Conservation (phyloP, 306 rosid species). For the Ochetophila trinervis region DNA sequence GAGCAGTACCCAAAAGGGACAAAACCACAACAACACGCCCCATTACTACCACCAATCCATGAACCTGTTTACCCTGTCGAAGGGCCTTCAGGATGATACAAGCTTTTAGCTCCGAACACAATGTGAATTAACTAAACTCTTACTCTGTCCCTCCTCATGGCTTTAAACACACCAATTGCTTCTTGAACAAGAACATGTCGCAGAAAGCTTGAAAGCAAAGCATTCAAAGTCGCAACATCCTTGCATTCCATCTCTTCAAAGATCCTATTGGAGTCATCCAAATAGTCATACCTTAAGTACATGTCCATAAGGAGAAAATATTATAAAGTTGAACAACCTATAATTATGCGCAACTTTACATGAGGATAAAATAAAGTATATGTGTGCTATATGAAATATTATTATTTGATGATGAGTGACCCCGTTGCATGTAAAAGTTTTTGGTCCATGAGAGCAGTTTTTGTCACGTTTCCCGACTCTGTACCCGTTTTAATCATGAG, state of each 20-base stretch:
- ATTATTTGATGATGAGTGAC: too few relatives aligned
- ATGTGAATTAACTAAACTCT: slow-evolving; percentile 48
- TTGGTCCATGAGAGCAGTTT: slow-evolving; percentile 52
- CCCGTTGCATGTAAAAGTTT: too few relatives aligned
- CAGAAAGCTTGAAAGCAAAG: slow-evolving; percentile 42
- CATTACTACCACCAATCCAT: slow-evolving; percentile 56
- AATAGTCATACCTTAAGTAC: slow-evolving; percentile 48
- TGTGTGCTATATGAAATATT: too few relatives aligned
- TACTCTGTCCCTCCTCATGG: slow-evolving; percentile 49
- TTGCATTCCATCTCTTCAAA: slow-evolving; percentile 53
- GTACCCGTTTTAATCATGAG: slow-evolving; percentile 43
- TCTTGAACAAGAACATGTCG: slow-evolving; percentile 41
- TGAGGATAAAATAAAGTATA: too few relatives aligned
- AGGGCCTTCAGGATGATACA: slow-evolving; percentile 51
- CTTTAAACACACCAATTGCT: slow-evolving; percentile 41
- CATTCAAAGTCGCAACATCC: slow-evolving; percentile 65
- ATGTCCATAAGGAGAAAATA: too few relatives aligned
- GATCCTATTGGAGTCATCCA: slow-evolving; percentile 36
- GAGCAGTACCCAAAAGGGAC: slow-evolving; percentile 51
- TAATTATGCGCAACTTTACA: too few relatives aligned
- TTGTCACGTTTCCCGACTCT: slow-evolving; percentile 38
- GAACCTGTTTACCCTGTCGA: slow-evolving; percentile 58
- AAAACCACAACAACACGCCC: slow-evolving; percentile 59
- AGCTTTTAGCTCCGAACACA: slow-evolving; percentile 61
- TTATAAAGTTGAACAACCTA: too few relatives aligned